Evolutionary conservation across 2,329 filamentous ascomycete genomes (phyloP), one percentile per base, ranked within the genome.

Genomic region (Daldinia eschscholtzii): DNA sequence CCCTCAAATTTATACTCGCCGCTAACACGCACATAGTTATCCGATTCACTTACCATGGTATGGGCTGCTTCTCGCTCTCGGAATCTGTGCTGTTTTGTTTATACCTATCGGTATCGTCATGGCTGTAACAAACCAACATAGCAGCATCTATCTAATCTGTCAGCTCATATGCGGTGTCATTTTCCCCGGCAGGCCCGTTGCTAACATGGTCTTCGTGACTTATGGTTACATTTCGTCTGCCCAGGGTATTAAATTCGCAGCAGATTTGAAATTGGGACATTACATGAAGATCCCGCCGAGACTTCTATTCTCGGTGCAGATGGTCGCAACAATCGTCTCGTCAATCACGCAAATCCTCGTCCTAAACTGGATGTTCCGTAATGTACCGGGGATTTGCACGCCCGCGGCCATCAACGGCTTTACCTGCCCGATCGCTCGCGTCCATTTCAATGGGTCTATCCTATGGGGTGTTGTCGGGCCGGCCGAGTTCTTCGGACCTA

Each of bases 171-270:
- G 92, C 70, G 93, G 93, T 61, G 89, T 88, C 57, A 85, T 93
- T 15, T 97, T 97, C 77, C 93, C 93, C 0, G 93, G 93, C 30
- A 90, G 92, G 0, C 93, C 93, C 0, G 92, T 97, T 10, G 93
- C 93, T 57, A 96, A 97, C 79, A 97, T 97, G 93, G 92, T 97
- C 39, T 97, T 97, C 75, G 93, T 95, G 55, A 96, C 93, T 0
- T 97, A 96, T 78, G 93, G 93, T 69, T 97, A 96, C 80, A 96
- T 96, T 76, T 94, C 92, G 4, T 94, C 92, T 0, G 92, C 93
- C 0, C 93, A 97, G 81, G 93, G 93, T 30, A 91, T 97, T 79
- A 96, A 97, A 77, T 97, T 97, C 77, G 91, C 92, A 1, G 91
- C 92, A 1, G 93, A 97, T 78, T 85, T 97, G 57, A 97, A 97